Evolutionary conservation across 257 asterid species (phyloP).

Genomic region (Przewalskia tangutica): DNA sequence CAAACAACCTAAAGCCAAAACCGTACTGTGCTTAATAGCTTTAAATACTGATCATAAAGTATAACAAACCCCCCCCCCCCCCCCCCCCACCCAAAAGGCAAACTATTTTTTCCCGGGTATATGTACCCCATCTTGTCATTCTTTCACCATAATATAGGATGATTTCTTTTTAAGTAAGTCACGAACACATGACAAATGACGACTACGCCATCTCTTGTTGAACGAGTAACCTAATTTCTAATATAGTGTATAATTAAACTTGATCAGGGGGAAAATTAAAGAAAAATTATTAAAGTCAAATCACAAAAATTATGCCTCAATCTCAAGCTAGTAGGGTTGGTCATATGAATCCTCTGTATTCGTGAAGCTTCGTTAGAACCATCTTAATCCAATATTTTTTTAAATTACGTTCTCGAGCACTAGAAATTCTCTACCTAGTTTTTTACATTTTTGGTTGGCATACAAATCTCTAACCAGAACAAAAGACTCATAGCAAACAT

Average conservation of each 20-base stretch:
- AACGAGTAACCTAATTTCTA: neutral
- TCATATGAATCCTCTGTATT: neutral
- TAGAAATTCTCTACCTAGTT: neutral
- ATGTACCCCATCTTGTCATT: neutral
- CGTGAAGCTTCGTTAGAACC: neutral
- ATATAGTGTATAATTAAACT: neutral
- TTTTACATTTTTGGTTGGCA: neutral
- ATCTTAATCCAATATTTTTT: neutral
- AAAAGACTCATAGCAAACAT: neutral
- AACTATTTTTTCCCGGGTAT: neutral
- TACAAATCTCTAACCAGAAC: neutral
- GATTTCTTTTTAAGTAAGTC: neutral
- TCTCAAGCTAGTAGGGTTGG: neutral
- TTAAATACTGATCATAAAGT: neutral
- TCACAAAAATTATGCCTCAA: neutral
- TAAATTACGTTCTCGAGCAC: neutral
- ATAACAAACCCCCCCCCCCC: neutral
- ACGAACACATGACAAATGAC: neutral
- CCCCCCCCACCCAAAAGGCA: too few species aligned
- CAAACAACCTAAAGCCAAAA: neutral
- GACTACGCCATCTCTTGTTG: neutral
- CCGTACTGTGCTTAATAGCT: neutral
- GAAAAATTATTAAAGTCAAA: neutral
- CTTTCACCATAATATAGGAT: neutral
- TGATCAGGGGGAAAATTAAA: neutral